A percentile compares a stretch with the other conserved stretches of the same genome.
phyloP scores from a whole-genome alignment of 2,329 filamentous ascomycete species.

The Fusarium verticillioides region DNA sequence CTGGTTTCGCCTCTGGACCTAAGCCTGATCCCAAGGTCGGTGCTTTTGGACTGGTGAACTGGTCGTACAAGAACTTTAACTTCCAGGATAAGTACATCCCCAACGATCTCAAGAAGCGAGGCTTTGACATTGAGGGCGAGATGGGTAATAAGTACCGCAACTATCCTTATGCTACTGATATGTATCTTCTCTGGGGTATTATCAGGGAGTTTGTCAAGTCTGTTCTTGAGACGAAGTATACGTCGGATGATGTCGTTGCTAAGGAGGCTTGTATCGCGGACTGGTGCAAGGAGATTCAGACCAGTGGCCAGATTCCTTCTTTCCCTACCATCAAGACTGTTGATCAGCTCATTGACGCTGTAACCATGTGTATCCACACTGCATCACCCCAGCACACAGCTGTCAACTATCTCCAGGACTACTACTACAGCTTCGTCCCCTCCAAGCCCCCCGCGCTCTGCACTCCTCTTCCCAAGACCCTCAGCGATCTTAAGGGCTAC shows the following conservation, averaged over 20 bases:
- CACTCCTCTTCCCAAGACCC: conserved; percentile 1
- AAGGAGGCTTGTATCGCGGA: neutral
- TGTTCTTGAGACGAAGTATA: conserved; percentile 22
- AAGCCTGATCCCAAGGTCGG: neutral
- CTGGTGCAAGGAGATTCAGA: conserved; percentile 31
- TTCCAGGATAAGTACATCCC: conserved; percentile 35
- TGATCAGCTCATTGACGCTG: conserved; percentile 27
- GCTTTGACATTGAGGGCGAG: conserved; percentile 20
- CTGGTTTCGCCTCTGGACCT: conserved; percentile 6
- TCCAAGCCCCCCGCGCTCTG: conserved; percentile 32
- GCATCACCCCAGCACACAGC: conserved; percentile 29
- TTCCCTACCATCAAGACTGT: conserved; percentile 31
- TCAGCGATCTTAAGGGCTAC: conserved; percentile 6
- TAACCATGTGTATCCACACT: conserved; percentile 35
- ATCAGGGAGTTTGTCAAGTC: conserved; percentile 25
- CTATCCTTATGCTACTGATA: conserved; percentile 27
- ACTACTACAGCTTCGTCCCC: conserved; percentile 33
- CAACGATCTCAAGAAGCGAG: conserved; percentile 37
- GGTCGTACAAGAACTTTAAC: conserved; percentile 31
- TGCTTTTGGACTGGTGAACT: conserved; percentile 2
- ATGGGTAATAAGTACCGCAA: conserved; percentile 26
- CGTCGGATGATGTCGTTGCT: neutral
- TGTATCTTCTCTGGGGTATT: conserved; percentile 10
- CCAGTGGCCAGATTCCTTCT: conserved; percentile 1
- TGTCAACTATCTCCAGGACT: conserved; percentile 34